Base-by-base conservation (phyloP, 2,329 filamentous ascomycete genomes). In the Harringtonia aguacate region DNA sequence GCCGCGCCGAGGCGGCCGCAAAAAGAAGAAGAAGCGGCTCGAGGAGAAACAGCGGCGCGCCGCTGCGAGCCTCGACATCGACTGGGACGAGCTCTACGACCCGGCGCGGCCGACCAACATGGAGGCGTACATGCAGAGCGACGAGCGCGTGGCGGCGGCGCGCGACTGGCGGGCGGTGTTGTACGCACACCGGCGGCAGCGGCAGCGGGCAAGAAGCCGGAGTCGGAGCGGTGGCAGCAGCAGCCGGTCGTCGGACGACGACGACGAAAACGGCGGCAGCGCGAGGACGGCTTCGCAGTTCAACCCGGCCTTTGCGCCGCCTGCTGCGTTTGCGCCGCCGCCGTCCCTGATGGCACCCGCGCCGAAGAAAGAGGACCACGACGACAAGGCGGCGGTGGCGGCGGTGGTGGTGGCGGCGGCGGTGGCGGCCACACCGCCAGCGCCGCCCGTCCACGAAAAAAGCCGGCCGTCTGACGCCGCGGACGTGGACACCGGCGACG, bases 1-100 rank as follows among this genome's bases (percentile, higher is more conserved):
- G 45, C 78, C 36, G 13, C 44, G 84, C 57, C 79, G 86, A 40
- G 86, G 86, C 45, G 84, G 86, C 35, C 79, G 86, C 47, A 48
- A 53, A 39, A 52, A 50, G 40, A 62, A 60, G 50, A 60, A 59
- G 46, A 84, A 81, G 64, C 87, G 84, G 63, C 82, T 36, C 13
- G 41, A 47, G 13, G 43, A 81, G 58, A 81, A 84, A 62, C 85
- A 78, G 48, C 72, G 75, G 50, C 68, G 77, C 68, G 77, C 7
- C 68, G 70, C 38, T 61, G 72, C 27, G 62, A 64, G 6, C 41
- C 73, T 78, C 58, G 79, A 45, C 18, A 36, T 50, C 18, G 81
- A 94, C 57, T 95, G 88, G 88, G 84, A 94, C 59, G 87, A 94
- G 58, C 76, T 92, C 21, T 95, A 95, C 59, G 89, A 95, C 56